Evolutionary conservation across 2,329 filamentous ascomycete genomes (phyloP), one percentile per base, ranked within the genome.

Genomic region (Phialocephala subalpina): DNA sequence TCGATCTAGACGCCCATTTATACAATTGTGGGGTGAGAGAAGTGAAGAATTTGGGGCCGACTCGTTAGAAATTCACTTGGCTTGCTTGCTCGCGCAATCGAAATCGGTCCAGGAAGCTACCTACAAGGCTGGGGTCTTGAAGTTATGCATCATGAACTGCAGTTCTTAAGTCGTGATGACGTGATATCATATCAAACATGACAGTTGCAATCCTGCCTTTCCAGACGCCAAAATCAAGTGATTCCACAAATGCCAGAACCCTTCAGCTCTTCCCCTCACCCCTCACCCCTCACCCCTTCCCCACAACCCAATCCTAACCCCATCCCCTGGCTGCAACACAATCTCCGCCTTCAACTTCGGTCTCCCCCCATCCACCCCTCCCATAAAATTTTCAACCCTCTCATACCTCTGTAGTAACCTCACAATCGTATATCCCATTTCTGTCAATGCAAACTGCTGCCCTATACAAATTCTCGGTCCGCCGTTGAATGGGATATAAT

Each of bases 371-470:
- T 89, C 86, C 42, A 87, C 72, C n/a, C 78, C 76, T 8, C 76
- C 69, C 86, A 88, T 89, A 71, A 83, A 79, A 73, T 80, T 86
- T 73, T 88, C 85, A 8, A 93, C 81, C 12, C 82, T 79, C 62
- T 89, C 87, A 75, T 91, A 96, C 27, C 84, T 83, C 81, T 95
- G 92, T 74, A 94, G 86, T 70, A 95, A 74, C 53, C 92, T 82
- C 33, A 90, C 88, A 67, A 93, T 83, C 11, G 91, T 88, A 75
- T 94, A 94, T 35, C 82, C 81, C 81, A 92, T 92, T 81, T 94
- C 91, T 0, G 91, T 93, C 56, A 94, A 79, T 16, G 92, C 92
- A 76, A 94, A 95, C 77, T 95, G 91, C 82, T 95, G 91, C 1
- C 91, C 91, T 66, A 94, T 87, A 78, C 91, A 92, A 74, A 92